Conservation (phyloP, 2,329 filamentous ascomycete genomes). For the Penicillium occitanis region DNA sequence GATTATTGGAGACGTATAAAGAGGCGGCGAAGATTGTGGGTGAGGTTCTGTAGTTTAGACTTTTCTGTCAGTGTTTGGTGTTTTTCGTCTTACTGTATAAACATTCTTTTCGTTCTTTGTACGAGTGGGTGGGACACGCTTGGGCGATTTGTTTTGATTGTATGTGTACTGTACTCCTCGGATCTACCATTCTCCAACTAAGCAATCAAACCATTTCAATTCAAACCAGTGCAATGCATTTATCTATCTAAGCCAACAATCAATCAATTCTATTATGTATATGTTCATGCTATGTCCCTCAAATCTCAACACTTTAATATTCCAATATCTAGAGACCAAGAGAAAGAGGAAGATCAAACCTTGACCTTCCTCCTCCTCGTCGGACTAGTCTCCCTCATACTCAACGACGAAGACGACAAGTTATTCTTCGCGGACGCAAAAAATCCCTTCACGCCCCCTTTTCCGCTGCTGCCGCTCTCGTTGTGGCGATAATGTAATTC, state of each 20-base stretch:
- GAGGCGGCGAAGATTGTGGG: constrained; percentile 98
- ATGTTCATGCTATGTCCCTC: background rate
- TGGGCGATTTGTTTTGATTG: background rate
- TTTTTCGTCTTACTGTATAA: constrained; percentile 7
- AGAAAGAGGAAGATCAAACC: constrained; percentile 1
- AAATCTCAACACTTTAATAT: background rate
- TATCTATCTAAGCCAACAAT: background rate
- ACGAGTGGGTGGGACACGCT: background rate
- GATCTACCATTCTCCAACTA: constrained; percentile 8
- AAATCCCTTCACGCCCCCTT: background rate
- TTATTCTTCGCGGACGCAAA: constrained; percentile 7
- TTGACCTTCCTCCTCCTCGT: constrained; percentile 15
- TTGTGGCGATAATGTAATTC: constrained; percentile 12
- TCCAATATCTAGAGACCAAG: background rate
- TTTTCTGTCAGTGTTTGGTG: background rate
- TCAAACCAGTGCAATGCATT: background rate
- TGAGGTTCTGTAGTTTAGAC: constrained; percentile 70
- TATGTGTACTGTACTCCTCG: constrained; percentile 12
- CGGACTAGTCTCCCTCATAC: constrained; percentile 17
- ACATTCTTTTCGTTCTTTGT: constrained; percentile 5
- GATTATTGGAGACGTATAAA: constrained; percentile 88
- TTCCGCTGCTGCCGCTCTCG: background rate
- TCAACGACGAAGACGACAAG: constrained; percentile 13
- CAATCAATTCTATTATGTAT: background rate
- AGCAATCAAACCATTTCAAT: background rate